Percentiles rank a stretch among this genome's conserved stretches.
These are phyloP conservation scores for Tripidium arundinaceum DNA, from an alignment of 202 grass and related monocot genomes.

Conservation along the genomic window DNA sequence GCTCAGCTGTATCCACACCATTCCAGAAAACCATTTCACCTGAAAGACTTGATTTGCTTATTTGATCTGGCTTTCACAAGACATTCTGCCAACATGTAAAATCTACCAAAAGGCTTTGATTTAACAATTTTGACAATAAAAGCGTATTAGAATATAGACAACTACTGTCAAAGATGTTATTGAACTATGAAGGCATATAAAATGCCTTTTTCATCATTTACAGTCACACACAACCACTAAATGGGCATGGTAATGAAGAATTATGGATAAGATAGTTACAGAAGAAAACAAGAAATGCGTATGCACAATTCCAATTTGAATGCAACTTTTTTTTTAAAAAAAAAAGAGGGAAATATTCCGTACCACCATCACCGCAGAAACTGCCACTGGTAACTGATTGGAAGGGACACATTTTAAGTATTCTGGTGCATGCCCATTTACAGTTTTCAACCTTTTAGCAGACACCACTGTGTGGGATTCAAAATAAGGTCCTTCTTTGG, in stretches of 20 bases:
- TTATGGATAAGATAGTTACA: background rate
- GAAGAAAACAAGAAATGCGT: background rate
- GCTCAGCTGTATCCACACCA: no score
- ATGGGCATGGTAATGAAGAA: background rate
- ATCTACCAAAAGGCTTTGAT: background rate
- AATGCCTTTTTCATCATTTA: background rate
- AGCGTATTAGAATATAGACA: background rate
- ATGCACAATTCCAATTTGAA: background rate
- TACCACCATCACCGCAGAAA: constrained; percentile 12
- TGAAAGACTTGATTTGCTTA: no score
- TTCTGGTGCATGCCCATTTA: background rate
- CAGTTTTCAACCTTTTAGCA: constrained; percentile 42
- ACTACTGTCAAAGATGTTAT: background rate
- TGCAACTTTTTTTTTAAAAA: background rate
- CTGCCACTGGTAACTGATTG: constrained; percentile 6
- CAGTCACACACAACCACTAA: background rate
- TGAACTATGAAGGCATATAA: background rate
- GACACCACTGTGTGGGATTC: constrained; percentile 11
- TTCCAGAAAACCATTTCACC: no score
- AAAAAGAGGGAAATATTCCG: background rate
- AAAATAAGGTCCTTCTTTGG: constrained; percentile 13
- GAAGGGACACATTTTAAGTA: constrained; percentile 6
- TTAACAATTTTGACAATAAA: background rate
- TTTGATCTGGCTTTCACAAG: no score
- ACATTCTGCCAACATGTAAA: constrained; percentile 28